Evolutionary conservation across 2,329 filamentous ascomycete species (phyloP).

Genomic region (Rachicladosporium sp.): DNA sequence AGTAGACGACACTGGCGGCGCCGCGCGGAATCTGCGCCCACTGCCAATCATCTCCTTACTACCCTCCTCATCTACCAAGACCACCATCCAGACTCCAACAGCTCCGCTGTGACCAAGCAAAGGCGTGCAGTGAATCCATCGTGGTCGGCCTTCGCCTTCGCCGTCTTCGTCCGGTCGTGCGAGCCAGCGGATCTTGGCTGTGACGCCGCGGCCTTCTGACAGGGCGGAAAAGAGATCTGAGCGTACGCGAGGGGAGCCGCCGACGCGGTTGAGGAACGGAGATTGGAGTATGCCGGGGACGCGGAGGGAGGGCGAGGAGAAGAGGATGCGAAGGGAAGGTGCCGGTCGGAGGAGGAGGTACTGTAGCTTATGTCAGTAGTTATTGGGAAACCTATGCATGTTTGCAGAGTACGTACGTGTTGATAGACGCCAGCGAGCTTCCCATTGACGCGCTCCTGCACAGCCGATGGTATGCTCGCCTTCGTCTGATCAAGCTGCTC

Average conservation of each 20-base stretch:
- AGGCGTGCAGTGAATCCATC: conserved; percentile 70
- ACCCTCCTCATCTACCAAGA: conserved; percentile 52
- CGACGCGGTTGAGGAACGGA: conserved; percentile 36
- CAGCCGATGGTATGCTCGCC: conserved; percentile 8
- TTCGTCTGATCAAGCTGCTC: conserved; percentile 10
- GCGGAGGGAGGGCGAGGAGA: conserved; percentile 37
- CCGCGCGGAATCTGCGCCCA: conserved; percentile 21
- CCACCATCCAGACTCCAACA: conserved; percentile 68
- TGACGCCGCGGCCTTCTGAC: conserved; percentile 56
- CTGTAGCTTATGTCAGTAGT: conserved; percentile 18
- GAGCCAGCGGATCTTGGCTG: conserved; percentile 63
- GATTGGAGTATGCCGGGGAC: conserved; percentile 39
- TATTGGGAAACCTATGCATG: too few species aligned
- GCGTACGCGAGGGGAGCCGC: conserved; percentile 39
- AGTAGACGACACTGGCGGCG: conserved; percentile 22
- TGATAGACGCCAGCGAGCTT: conserved; percentile 44
- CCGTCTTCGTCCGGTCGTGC: conserved; percentile 29
- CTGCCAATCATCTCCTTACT: conserved; percentile 8
- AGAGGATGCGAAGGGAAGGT: conserved; percentile 38
- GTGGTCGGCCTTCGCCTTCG: conserved; percentile 45
- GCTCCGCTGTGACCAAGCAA: conserved; percentile 53
- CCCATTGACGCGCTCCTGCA: conserved; percentile 23
- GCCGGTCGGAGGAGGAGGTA: conserved; percentile 37
- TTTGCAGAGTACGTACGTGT: too few species aligned
- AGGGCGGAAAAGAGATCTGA: conserved; percentile 49